Conservation (phyloP, 345 rosid genomes). For the Nephelium lappaceum region DNA sequence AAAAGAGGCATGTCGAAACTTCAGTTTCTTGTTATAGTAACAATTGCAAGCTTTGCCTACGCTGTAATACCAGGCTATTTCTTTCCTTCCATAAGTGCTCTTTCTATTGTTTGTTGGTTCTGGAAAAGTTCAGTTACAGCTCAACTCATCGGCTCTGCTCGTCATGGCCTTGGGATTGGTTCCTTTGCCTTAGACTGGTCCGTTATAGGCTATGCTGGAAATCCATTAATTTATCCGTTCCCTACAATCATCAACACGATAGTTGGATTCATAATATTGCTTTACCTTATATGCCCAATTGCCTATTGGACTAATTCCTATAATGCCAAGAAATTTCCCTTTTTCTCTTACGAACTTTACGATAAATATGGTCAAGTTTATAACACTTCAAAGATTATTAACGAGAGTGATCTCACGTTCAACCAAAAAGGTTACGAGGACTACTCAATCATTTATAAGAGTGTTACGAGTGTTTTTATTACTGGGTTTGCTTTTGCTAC, state of each 20-base stretch:
- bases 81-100: conserved; percentile 21
- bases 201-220: not conserved
- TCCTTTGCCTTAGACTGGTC: conserved; percentile 11
- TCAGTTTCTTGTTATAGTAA: conserved; percentile 30
- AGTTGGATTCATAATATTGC: conserved; percentile 23
- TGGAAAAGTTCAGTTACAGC: too few species aligned
- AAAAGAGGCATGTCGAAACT: conserved; percentile 7
- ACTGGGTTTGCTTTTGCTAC: conserved; percentile 29
- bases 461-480: conserved; percentile 5
- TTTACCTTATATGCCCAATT: conserved; percentile 24
- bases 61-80: conserved; percentile 31
- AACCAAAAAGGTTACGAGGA: too few species aligned
- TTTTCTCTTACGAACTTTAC: conserved; percentile 20
- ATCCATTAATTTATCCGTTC: not conserved
- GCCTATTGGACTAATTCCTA: conserved; percentile 28
- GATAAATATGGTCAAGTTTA: not conserved
- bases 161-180: conserved; percentile 15
- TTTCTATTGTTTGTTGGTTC: conserved; percentile 10
- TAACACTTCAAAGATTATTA: too few species aligned
- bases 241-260: conserved; percentile 20
- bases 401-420: too few species aligned
- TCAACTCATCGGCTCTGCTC: conserved; percentile 11
- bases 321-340: conserved; percentile 27
- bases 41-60: conserved; percentile 33
- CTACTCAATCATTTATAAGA: conserved; percentile 25